A percentile compares a stretch with the other conserved stretches of the same genome.
Conservation (phyloP, 176 grass and related monocot species). For the Typha latifolia region DNA sequence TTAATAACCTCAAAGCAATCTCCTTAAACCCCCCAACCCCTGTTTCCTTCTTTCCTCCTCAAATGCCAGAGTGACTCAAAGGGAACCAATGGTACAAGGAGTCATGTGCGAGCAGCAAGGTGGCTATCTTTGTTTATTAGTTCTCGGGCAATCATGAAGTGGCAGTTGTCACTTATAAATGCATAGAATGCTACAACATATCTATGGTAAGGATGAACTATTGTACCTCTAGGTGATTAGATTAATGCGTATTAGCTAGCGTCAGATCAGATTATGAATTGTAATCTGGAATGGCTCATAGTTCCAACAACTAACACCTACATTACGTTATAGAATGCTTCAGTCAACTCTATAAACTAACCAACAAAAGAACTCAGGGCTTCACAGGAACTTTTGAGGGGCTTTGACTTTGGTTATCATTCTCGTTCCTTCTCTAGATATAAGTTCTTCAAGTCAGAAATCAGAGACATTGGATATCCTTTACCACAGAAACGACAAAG, state of each 20-base stretch:
- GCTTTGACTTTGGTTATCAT: background rate
- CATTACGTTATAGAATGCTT: background rate
- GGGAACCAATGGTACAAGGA: conserved; percentile 34
- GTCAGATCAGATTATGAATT: conserved; percentile 18
- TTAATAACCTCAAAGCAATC: background rate
- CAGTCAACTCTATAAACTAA: conserved; percentile 10
- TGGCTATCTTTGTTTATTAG: conserved; percentile 4
- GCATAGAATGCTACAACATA: conserved; percentile 23
- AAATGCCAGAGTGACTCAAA: conserved; percentile 29
- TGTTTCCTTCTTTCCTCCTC: conserved; percentile 1
- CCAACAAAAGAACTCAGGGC: conserved; percentile 1
- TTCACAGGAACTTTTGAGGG: background rate
- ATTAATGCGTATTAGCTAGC: conserved; percentile 22
- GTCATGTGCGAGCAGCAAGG: conserved; percentile 18
- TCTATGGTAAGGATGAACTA: conserved; percentile 16
- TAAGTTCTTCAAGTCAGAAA: background rate
- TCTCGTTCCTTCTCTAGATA: background rate
- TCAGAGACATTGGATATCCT: background rate
- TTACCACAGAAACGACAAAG: background rate
- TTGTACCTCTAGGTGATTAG: conserved; percentile 15
- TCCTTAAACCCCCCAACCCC: background rate
- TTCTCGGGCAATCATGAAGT: conserved; percentile 30
- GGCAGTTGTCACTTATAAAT: conserved; percentile 11
- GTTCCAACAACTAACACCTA: background rate
- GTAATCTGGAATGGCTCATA: background rate